These are phyloP conservation scores for Xenoacremonium recifei DNA, from an alignment of 2,329 filamentous ascomycete genomes.

Conservation along the genomic window DNA sequence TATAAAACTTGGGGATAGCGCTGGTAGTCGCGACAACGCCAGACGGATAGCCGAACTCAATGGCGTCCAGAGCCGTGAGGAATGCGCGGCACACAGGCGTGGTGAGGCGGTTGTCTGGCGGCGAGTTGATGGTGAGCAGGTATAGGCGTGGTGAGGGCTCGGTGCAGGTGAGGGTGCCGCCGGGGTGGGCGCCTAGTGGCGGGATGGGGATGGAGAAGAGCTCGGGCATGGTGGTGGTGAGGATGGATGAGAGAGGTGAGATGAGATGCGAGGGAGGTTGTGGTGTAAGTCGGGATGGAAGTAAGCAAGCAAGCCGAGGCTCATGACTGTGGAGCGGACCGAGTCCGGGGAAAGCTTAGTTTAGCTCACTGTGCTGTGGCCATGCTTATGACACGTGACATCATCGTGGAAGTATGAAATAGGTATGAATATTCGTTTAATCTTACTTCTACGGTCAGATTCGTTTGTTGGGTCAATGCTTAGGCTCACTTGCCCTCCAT, in stretches of 20 bases:
- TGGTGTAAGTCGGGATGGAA: not conserved
- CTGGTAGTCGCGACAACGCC: slow-evolving; percentile 78
- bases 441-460: no score
- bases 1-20: slow-evolving; percentile 75
- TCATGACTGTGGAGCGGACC: no score
- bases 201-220: slow-evolving; percentile 54
- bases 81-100: slow-evolving; percentile 66
- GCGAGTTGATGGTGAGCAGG: slow-evolving; percentile 68
- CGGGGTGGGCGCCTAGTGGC: slow-evolving; percentile 41
- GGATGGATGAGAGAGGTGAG: not conserved
- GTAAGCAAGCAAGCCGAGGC: slow-evolving; percentile 9
- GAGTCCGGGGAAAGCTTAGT: no score
- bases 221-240: slow-evolving; percentile 15
- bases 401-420: no score
- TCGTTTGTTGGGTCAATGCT: no score
- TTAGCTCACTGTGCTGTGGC: no score
- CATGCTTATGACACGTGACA: no score
- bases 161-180: slow-evolving; percentile 62
- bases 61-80: slow-evolving; percentile 69
- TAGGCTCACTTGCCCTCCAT: no score
- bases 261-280: not conserved
- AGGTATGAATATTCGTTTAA: no score
- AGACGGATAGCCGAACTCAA: slow-evolving; percentile 64
- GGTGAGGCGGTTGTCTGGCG: slow-evolving; percentile 75
- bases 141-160: slow-evolving; percentile 62